phyloP scores from a whole-genome alignment of 768 basidiomycete species.

The Peribolospora baueri region DNA sequence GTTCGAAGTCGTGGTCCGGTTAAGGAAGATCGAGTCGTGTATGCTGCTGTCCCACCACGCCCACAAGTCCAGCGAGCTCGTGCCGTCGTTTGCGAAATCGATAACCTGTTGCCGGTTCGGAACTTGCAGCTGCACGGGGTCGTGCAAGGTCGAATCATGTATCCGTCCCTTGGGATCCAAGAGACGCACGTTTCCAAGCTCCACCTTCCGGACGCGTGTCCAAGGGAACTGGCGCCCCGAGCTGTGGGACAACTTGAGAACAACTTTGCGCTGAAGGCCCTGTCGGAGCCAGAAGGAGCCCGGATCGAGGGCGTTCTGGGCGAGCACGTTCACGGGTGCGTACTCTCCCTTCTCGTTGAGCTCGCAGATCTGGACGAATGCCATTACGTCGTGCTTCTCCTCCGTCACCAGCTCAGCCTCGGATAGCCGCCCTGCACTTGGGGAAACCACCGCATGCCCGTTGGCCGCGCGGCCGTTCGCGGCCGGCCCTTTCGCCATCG shows the following conservation, averaged over 20 bases:
- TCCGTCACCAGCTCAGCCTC: slow-evolving; percentile 76
- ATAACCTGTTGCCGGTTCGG: slow-evolving; percentile 35
- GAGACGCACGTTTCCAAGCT: slow-evolving; percentile 58
- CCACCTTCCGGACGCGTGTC: slow-evolving; percentile 49
- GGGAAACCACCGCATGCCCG: not conserved
- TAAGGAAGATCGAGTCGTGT: slow-evolving; percentile 63
- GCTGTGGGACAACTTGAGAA: slow-evolving; percentile 52
- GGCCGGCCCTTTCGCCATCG: not conserved
- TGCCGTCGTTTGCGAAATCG: slow-evolving; percentile 64
- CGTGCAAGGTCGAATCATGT: slow-evolving; percentile 43
- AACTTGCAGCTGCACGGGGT: slow-evolving; percentile 46
- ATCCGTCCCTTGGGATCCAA: slow-evolving; percentile 60
- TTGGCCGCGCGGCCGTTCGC: slow-evolving; percentile 13
- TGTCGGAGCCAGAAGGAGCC: slow-evolving; percentile 77
- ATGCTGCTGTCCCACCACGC: slow-evolving; percentile 83
- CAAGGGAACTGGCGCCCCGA: slow-evolving; percentile 77
- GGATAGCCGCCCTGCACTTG: slow-evolving; percentile 34
- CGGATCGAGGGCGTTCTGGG: slow-evolving; percentile 47
- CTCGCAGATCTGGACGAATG: slow-evolving; percentile 65
- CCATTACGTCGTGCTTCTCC: slow-evolving; percentile 73
- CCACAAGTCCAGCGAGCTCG: slow-evolving; percentile 39
- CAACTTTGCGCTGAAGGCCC: slow-evolving; percentile 66
- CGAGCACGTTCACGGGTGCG: slow-evolving; percentile 53
- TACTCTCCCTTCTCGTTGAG: slow-evolving; percentile 66
- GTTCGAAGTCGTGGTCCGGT: slow-evolving; percentile 51